Evolutionary conservation across 208 protist genomes (phyloP).

Genomic region (Leishmania tarentolae): DNA sequence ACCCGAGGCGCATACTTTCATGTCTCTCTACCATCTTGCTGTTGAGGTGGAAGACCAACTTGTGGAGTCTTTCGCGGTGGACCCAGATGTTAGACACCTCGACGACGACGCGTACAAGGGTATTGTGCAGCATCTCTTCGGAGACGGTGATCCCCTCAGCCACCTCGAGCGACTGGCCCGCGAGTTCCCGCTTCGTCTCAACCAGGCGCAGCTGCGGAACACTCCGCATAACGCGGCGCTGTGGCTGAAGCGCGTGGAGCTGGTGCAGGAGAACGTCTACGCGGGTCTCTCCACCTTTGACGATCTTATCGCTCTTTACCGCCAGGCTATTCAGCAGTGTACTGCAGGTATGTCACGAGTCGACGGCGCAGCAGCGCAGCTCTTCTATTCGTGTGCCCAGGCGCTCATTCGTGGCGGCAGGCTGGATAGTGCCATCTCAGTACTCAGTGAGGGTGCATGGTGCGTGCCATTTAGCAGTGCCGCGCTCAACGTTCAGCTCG

Average conservation of each 20-base stretch:
- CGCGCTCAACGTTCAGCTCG: slow-evolving; percentile 58
- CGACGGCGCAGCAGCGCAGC: slow-evolving; percentile 58
- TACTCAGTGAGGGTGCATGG: slow-evolving; percentile 69
- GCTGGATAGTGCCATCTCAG: slow-evolving; percentile 37
- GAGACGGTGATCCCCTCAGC: slow-evolving; percentile 36
- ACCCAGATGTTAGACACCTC: slow-evolving; percentile 36
- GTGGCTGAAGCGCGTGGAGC: slow-evolving; percentile 84
- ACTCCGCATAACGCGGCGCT: slow-evolving; percentile 44
- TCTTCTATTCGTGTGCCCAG: slow-evolving; percentile 55
- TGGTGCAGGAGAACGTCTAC: slow-evolving; percentile 54
- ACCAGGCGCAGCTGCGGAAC: slow-evolving; percentile 67
- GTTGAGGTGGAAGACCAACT: slow-evolving; percentile 81
- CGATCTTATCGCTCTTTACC: slow-evolving; percentile 54
- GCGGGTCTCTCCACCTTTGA: slow-evolving; percentile 24
- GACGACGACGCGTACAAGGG: slow-evolving; percentile 27
- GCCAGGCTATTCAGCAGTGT: slow-evolving; percentile 74
- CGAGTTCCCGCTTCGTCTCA: slow-evolving; percentile 64
- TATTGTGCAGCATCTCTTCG: slow-evolving; percentile 36
- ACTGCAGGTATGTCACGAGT: slow-evolving; percentile 47
- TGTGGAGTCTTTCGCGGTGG: slow-evolving; percentile 68
- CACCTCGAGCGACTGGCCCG: slow-evolving; percentile 41
- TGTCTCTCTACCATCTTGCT: slow-evolving; percentile 45
- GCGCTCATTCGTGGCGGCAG: slow-evolving; percentile 40
- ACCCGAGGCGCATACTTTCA: slow-evolving; percentile 53
- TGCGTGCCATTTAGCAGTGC: slow-evolving; percentile 51